Evolutionary conservation across 441 rosid species (phyloP).

Genomic region (Lagerstroemia fauriei): DNA sequence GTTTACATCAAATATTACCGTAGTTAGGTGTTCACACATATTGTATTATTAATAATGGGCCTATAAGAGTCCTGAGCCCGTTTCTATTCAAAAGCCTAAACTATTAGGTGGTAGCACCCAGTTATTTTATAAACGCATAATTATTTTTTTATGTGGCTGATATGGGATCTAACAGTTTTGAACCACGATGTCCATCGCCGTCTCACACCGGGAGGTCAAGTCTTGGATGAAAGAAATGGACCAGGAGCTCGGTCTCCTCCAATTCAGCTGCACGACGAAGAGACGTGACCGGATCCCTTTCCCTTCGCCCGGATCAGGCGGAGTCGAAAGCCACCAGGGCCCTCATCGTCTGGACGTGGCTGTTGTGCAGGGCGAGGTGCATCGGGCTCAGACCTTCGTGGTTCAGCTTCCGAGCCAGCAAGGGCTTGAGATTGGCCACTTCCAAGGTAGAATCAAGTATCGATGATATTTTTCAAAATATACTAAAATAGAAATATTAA

Average conservation of each 20-base stretch:
- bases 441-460: no score
- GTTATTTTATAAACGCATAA: no score
- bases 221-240: conserved; percentile 43
- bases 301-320: conserved; percentile 29
- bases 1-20: no score
- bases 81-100: no score
- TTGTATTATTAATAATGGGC: no score
- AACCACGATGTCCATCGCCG: conserved; percentile 4
- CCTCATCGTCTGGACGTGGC: conserved; percentile 19
- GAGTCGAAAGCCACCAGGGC: conserved; percentile 29
- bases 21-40: no score
- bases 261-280: conserved; percentile 39
- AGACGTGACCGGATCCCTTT: conserved; percentile 28
- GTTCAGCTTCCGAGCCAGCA: conserved; percentile 44
- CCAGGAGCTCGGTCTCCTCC: conserved; percentile 33
- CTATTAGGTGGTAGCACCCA: no score
- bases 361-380: conserved; percentile 29
- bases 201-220: conserved; percentile 39
- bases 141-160: no score
- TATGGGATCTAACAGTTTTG: no score
- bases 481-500: no score
- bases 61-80: no score
- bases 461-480: no score
- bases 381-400: conserved; percentile 25
- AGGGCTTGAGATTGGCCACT: conserved; percentile 39